Conservation (phyloP, 805 yeast genomes). For the Candida coquimbonensis region DNA sequence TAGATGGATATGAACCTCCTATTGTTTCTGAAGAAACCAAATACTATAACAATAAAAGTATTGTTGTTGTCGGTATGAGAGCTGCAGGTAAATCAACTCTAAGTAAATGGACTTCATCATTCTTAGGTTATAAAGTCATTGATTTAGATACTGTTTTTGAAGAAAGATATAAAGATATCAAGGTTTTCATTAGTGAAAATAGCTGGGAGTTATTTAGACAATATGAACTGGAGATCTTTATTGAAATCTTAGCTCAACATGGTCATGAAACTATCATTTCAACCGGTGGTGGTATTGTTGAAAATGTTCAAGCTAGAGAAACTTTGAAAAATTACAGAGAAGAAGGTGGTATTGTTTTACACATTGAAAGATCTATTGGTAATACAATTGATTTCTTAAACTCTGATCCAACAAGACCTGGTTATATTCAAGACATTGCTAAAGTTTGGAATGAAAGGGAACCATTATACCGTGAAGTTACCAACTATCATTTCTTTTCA, state of each 20-base stretch:
- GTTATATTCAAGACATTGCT: conserved; percentile 70
- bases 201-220: conserved; percentile 90
- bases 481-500: conserved; percentile 71
- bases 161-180: conserved; percentile 42
- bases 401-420: conserved; percentile 80
- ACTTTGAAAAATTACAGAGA: conserved; percentile 47
- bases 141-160: conserved; percentile 79
- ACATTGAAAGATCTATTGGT: conserved; percentile 80
- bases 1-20: conserved; percentile 69
- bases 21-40: conserved; percentile 13
- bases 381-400: conserved; percentile 72
- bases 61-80: conserved; percentile 91
- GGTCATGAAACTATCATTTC: conserved; percentile 59
- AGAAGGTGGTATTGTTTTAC: conserved; percentile 67
- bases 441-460: conserved; percentile 84
- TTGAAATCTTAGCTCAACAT: conserved; percentile 35
- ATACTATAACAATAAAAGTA: conserved; percentile 37
- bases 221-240: conserved; percentile 52
- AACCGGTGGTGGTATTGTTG: conserved; percentile 97
- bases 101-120: conserved; percentile 69
- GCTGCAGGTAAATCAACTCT: conserved; percentile 94
- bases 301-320: conserved; percentile 59
- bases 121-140: conserved; percentile 56
- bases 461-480: conserved; percentile 69
- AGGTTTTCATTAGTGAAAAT: conserved; percentile 48